These are phyloP conservation scores for Pythium phragmiticola DNA, from an alignment of 352 stramenopile genomes.

Conservation along the genomic window DNA sequence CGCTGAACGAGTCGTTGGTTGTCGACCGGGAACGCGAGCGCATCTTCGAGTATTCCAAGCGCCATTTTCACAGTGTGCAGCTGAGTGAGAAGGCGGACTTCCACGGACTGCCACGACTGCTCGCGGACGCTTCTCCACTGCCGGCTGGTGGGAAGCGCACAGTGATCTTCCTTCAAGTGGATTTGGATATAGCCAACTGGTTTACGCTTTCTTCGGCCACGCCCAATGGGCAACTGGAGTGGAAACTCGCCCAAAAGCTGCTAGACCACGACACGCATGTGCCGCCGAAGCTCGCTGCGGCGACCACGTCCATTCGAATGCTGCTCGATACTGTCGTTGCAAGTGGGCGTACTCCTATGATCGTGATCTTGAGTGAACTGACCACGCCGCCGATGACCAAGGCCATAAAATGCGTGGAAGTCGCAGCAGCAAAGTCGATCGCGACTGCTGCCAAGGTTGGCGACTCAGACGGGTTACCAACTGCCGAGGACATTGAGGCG, in stretches of 20 bases:
- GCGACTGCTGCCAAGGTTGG: not conserved
- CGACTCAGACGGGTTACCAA: constrained; percentile 1
- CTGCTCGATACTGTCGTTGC: constrained; percentile 23
- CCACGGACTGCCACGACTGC: constrained; percentile 19
- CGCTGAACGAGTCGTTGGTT: constrained; percentile 22
- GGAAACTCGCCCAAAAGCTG: constrained; percentile 49
- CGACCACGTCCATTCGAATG: constrained; percentile 26
- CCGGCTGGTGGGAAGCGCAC: not conserved
- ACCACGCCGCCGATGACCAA: constrained; percentile 51
- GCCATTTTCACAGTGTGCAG: constrained; percentile 28
- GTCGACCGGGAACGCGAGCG: constrained; percentile 15
- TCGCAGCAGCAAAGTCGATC: not conserved
- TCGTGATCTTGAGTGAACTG: constrained; percentile 57
- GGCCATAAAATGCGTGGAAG: constrained; percentile 34
- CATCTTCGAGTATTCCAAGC: constrained; percentile 22
- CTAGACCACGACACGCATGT: constrained; percentile 42
- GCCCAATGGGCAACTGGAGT: constrained; percentile 24
- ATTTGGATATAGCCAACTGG: constrained; percentile 72
- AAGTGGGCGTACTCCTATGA: constrained; percentile 5
- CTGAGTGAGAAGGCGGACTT: constrained; percentile 39
- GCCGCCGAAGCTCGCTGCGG: constrained; percentile 35
- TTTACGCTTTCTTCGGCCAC: constrained; percentile 38
- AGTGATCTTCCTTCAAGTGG: constrained; percentile 55
- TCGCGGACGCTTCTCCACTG: not conserved
- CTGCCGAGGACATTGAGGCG: constrained; percentile 23